Evolutionary conservation across 768 basidiomycete genomes (phyloP).

Genomic region (Tulasnella sp.): DNA sequence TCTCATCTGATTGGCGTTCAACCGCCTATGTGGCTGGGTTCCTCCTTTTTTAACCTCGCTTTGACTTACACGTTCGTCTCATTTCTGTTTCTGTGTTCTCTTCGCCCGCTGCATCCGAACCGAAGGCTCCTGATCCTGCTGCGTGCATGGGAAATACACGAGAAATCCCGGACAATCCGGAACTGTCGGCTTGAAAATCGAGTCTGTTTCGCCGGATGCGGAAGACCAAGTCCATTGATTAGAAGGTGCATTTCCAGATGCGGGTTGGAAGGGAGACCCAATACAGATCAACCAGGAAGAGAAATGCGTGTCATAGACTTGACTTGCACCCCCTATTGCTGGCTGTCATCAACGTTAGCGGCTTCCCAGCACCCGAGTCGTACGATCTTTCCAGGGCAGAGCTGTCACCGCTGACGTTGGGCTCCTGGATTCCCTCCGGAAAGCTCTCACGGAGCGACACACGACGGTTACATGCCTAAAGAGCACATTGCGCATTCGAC

Average conservation of each 20-base stretch:
- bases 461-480: not conserved
- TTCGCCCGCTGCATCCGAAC: too few species aligned
- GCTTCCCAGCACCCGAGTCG: not conserved
- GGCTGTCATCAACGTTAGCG: not conserved
- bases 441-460: not conserved
- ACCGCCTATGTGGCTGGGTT: too few species aligned
- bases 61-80: too few species aligned
- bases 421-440: not conserved
- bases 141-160: too few species aligned
- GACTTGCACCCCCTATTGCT: not conserved
- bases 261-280: not conserved
- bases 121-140: too few species aligned
- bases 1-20: too few species aligned
- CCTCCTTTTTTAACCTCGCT: too few species aligned
- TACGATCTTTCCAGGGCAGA: not conserved
- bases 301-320: not conserved
- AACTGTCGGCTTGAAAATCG: not conserved
- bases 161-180: not conserved
- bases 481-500: not conserved
- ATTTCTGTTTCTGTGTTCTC: too few species aligned
- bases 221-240: not conserved
- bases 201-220: not conserved
- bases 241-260: not conserved
- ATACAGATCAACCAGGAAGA: not conserved
- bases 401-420: not conserved